Base-by-base conservation (phyloP, 257 asterid genomes). In the Scutellaria minor region DNA sequence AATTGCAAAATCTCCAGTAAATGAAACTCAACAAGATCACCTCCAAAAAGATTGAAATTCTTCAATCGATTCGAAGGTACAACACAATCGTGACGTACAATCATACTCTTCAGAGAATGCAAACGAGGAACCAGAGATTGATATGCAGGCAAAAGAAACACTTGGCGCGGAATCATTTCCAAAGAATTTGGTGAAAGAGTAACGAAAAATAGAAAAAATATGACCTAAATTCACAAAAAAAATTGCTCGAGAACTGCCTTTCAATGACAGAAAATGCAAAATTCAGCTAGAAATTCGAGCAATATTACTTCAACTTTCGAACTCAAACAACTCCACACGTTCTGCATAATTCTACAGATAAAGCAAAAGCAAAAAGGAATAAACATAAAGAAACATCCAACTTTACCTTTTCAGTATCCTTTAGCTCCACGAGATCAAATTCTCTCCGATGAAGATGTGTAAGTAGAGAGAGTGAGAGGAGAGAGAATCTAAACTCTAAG, bases 51-150 rank as follows among this genome's bases (percentile, higher is more conserved):
- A 75, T 63, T 64, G 68, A 81, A 70, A 71, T 64, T 73, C 72
- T 78, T 77, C 72, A 31, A 66, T 59, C 81, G 80, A 71, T 78
- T 72, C 63, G 75, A 59, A 66, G 78, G 76, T 72, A 75, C 56
- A 57, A 70, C 79, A 77, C 78, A 57, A 66, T 69, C 73, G 40
- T 42, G 72, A 66, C 70, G 79, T 68, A 81, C 65, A 35, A 59
- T 44, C 66, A 39, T 7, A 69, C 71, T 52, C 64, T 14, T 73
- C 69, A 77, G 20, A 40, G 40, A 64, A 64, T 27, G 64, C 59
- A 42, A 67, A 11, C 64, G 64, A 41, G 66, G 71, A 61, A 79
- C 18, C 67, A 60, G 18, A 75, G 68, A 74, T 72, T 79, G 80
- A 77, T 46, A 64, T 12, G 70, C 62, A 64, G 75, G 68, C 44